Base-by-base conservation (phyloP, 768 basidiomycete genomes). In the Sarcomyxa edulis region DNA sequence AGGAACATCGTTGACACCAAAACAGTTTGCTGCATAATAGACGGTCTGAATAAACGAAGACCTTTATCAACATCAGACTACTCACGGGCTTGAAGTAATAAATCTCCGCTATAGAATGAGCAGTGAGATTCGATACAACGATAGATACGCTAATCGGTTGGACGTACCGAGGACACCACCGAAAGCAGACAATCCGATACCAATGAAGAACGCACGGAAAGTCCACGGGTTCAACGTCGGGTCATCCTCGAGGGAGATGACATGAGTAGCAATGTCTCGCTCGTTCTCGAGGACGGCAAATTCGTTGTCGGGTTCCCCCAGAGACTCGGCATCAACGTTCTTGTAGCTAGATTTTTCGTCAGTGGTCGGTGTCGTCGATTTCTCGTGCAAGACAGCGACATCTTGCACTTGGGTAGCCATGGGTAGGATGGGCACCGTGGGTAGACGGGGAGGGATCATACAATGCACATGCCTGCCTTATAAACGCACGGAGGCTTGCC, bases 81-180 rank as follows among this genome's bases (percentile, higher is more conserved):
- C 58, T 40, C 48, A 72, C 74, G 3, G 74, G 74, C 53, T 78
- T 76, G 54, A 76, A 78, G 49, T 78, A 78, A 51, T 76, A 77
- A 19, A 78, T 77, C 46, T 78, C 67, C 23, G 74, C 73, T 74
- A 39, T 12, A 47, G 26, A 32, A 39, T 35, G 15, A 45, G 48
- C 19, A 43, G 18, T 36, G 46, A 40, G n/a, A n/a, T n/a, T n/a
- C 38, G 29, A 32, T 38, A 30, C 11, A 29, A 11, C 8, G 18
- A 31, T 12, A 23, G 36, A 25, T 35, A 37, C 22, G 16, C 27
- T 12, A 19, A 14, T 4, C 21, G 3, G 33, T 26, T 9, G 35
- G 25, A 48, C 53, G 8, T 48, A 68, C 72, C 72, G 16, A 78
- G 59, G 11, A 74, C 66, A 32, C 70, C 66, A 46, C 73, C 72